These are phyloP conservation scores for Chlorociboria aeruginascens DNA, from an alignment of 495 filamentous ascomycete species.

Conservation along the genomic window DNA sequence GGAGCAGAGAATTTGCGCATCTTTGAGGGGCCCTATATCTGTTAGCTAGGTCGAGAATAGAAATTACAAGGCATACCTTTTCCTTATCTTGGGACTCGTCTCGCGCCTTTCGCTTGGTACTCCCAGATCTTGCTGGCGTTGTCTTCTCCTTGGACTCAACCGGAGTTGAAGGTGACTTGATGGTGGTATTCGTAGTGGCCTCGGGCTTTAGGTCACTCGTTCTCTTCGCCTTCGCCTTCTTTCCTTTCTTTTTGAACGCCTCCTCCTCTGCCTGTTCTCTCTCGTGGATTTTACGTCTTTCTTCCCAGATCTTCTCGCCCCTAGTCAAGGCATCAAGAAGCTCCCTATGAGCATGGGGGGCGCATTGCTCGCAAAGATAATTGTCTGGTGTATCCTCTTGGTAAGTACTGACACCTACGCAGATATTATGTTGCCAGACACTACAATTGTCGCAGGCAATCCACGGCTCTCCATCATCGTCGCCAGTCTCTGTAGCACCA, in stretches of 20 bases:
- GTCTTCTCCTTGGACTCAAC: slow-evolving; percentile 27
- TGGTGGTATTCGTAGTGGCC: slow-evolving; percentile 19
- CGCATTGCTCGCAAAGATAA: slow-evolving; percentile 87
- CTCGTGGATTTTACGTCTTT: slow-evolving; percentile 41
- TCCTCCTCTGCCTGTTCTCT: slow-evolving; percentile 28
- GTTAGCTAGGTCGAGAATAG: slow-evolving; percentile 5
- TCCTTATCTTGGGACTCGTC: slow-evolving; percentile 33
- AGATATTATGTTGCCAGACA: slow-evolving; percentile 95
- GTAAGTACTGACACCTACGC: slow-evolving; percentile 74
- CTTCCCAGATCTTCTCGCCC: slow-evolving; percentile 83
- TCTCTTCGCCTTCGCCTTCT: slow-evolving; percentile 39
- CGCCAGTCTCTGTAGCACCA: slow-evolving; percentile 73
- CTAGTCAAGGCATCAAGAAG: slow-evolving; percentile 59
- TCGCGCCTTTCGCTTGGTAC: slow-evolving; percentile 34
- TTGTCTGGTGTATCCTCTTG: slow-evolving; percentile 56
- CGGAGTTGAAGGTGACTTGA: slow-evolving; percentile 27
- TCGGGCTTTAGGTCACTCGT: slow-evolving; percentile 37
- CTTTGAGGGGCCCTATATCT: slow-evolving; percentile 28
- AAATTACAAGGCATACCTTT: slow-evolving; percentile 23
- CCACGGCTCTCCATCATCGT: slow-evolving; percentile 68
- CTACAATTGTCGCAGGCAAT: slow-evolving; percentile 86
- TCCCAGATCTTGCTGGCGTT: slow-evolving; percentile 23
- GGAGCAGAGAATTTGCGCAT: slow-evolving; percentile 38
- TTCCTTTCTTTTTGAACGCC: slow-evolving; percentile 30
- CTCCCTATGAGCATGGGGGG: slow-evolving; percentile 65